These are phyloP conservation scores for Suillus ampliporus DNA, from an alignment of 768 basidiomycete species.

Conservation along the genomic window DNA sequence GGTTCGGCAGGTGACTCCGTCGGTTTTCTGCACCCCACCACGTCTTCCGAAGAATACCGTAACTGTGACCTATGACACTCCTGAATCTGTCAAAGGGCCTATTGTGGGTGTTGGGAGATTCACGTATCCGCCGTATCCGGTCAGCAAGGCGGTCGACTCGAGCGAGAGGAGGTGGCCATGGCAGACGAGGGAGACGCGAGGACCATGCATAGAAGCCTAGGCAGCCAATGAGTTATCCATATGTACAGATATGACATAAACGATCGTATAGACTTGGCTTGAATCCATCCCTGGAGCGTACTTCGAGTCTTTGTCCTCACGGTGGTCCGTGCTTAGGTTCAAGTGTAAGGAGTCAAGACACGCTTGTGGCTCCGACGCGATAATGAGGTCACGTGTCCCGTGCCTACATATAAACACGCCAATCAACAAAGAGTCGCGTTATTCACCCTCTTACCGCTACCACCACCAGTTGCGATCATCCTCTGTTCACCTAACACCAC, in stretches of 20 bases:
- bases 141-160: not conserved
- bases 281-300: not conserved
- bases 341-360: not conserved
- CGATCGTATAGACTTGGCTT: not conserved
- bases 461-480: conserved; percentile 18
- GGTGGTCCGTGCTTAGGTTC: conserved; percentile 3
- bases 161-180: not conserved
- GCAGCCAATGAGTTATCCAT: too few species aligned
- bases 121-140: not conserved
- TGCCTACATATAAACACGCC: conserved; percentile 37
- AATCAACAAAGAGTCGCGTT: conserved; percentile 36
- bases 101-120: not conserved
- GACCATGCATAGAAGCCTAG: not conserved
- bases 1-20: not conserved
- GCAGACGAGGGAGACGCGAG: not conserved
- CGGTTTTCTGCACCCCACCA: not conserved
- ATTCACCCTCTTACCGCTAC: conserved; percentile 30
- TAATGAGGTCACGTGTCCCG: conserved; percentile 27
- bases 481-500: conserved; percentile 11
- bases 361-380: not conserved
- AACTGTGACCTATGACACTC: not conserved
- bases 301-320: too few species aligned
- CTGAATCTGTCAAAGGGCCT: not conserved
- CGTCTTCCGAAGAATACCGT: not conserved
- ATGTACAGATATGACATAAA: not conserved